A percentile compares a stretch with the other conserved stretches of the same genome.
Conservation (phyloP, 2,329 filamentous ascomycete genomes). For the Penicillium decumbens region DNA sequence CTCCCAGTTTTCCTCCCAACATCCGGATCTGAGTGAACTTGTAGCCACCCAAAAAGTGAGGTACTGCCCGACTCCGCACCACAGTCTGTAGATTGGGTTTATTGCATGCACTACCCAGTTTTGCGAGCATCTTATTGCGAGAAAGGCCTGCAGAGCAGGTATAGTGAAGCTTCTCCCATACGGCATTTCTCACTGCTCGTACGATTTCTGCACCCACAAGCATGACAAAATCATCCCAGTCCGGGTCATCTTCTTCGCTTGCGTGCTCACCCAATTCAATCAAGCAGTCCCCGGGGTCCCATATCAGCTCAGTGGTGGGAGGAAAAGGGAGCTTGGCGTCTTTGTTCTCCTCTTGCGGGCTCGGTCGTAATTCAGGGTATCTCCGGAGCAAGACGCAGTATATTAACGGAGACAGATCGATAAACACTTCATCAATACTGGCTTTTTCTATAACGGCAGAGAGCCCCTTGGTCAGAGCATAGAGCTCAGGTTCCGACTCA, state of each 20-base stretch:
- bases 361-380: conserved; percentile 64
- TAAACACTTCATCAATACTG: conserved; percentile 89
- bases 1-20: conserved; percentile 89
- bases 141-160: conserved; percentile 89
- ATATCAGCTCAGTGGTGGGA: conserved; percentile 68
- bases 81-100: conserved; percentile 94
- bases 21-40: conserved; percentile 95
- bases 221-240: conserved; percentile 94
- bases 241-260: conserved; percentile 72
- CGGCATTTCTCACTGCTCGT: conserved; percentile 63
- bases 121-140: conserved; percentile 90
- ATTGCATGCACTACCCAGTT: conserved; percentile 83
- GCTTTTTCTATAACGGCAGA: conserved; percentile 76
- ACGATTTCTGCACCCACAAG: conserved; percentile 86
- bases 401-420: conserved; percentile 83
- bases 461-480: conserved; percentile 21
- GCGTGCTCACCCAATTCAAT: conserved; percentile 69
- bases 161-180: conserved; percentile 70
- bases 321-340: conserved; percentile 68
- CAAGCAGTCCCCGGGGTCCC: conserved; percentile 71
- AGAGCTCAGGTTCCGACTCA: conserved; percentile 17
- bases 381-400: conserved; percentile 68
- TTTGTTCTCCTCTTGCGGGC: conserved; percentile 50
- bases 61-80: conserved; percentile 77
- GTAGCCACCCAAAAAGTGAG: conserved; percentile 73